Base-by-base conservation (phyloP, 2,329 filamentous ascomycete species). In the Clonostachys solani region DNA sequence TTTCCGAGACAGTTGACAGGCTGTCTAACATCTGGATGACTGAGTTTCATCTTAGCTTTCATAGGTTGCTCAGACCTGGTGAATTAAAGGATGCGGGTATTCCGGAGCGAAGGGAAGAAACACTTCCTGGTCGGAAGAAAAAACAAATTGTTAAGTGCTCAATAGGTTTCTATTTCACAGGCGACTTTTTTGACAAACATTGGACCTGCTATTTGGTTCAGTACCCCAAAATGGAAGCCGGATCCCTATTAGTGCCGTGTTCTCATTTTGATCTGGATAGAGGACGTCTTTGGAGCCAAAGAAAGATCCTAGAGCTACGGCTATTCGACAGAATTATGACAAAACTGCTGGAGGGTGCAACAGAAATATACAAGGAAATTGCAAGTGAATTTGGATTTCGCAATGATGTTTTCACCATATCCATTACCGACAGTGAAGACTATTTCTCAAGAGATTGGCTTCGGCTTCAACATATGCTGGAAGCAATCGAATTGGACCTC, bases 1-100 rank as follows among this genome's bases (percentile, higher is more conserved):
- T 45, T 7, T 40, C 9, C 34, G 43, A 45, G 10, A 18, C 5
- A 16, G 35, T 34, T 12, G 38, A 33, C 5, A 13, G n/a, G 33
- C 15, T 19, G 13, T 15, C 23, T 8, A 45, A 45, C 10, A 37
- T 7, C 7, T 45, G 43, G 43, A 18, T 5, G 34, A 45, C 33
- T 13, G 43, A 45, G 19, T 12, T 45, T 15, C 43, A 45, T 19
- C 34, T 45, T 12, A 45, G 43, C 34, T 45, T 45, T 35, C 38
- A 37, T n/a, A 33, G 38, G 34, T 15, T 29, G 23, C 23, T 29
- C 23, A 29, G 23, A 29, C 9, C 23, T 29, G 8, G 23, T 10
- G 23, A 29, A 29, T 29, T 9, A 29, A 29, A 29, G 9, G 23
- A 29, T 29, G 23, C 23, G 23, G 23, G 23, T 8, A 29, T 10